Conservation (phyloP, 1,284 basidiomycete species). For the Gymnopus androsaceus region DNA sequence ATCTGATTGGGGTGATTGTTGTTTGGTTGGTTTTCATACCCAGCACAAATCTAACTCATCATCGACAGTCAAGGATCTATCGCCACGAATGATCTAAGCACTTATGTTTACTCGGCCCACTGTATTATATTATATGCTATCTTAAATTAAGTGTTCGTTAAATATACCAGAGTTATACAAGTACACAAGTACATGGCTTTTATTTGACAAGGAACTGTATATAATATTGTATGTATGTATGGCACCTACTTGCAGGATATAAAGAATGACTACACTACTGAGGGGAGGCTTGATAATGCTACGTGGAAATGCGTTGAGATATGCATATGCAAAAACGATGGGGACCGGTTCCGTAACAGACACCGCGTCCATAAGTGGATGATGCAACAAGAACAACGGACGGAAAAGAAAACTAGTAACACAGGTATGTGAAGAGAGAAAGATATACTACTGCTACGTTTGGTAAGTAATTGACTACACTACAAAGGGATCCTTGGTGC, state of each 20-base stretch:
- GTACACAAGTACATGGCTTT: neutral
- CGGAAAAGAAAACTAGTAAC: constrained; percentile 5
- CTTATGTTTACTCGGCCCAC: constrained; percentile 7
- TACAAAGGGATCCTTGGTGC: constrained; percentile 22
- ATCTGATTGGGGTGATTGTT: too few relatives aligned
- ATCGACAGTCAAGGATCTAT: constrained; percentile 78
- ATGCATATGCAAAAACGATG: constrained; percentile 21
- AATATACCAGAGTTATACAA: neutral
- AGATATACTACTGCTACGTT: constrained; percentile 18
- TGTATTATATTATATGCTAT: constrained; percentile 11
- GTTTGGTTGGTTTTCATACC: too few relatives aligned
- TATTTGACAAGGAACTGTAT: constrained; percentile 1
- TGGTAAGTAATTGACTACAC: constrained; percentile 19
- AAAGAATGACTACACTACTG: constrained; percentile 50
- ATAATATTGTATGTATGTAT: constrained; percentile 24
- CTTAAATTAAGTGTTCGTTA: neutral
- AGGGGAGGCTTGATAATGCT: constrained; percentile 48
- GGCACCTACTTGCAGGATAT: constrained; percentile 54
- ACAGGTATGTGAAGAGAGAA: constrained; percentile 16
- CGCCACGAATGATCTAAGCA: constrained; percentile 61
- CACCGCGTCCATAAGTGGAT: neutral
- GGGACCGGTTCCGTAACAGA: constrained; percentile 17
- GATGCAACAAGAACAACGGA: constrained; percentile 19
- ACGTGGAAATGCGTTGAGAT: constrained; percentile 39
- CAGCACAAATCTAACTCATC: too few relatives aligned